These are phyloP conservation scores for Ceratobasidium sp. DNA, from an alignment of 1,284 basidiomycete species.

Conservation along the genomic window DNA sequence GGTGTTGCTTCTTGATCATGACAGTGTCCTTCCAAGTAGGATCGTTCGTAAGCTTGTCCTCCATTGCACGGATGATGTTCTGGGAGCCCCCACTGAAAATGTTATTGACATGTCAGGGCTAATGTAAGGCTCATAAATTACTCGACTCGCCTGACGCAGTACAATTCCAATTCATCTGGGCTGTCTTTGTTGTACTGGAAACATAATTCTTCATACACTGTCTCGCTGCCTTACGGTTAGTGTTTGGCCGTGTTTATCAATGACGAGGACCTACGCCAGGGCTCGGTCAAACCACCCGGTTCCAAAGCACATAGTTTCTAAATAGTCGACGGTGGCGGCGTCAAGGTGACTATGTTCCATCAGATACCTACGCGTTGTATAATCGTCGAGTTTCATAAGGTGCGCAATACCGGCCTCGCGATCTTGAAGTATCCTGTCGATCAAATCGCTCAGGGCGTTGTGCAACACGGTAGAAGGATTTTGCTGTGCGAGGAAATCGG, in stretches of 20 bases:
- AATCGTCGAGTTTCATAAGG: not conserved
- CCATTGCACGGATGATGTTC: constrained; percentile 43
- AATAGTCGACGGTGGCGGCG: not conserved
- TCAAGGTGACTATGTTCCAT: not conserved
- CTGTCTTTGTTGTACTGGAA: constrained; percentile 2
- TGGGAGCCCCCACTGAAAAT: not conserved
- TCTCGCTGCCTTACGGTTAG: not conserved
- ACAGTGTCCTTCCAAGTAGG: not conserved
- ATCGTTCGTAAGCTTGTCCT: constrained; percentile 44
- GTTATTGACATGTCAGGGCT: not conserved
- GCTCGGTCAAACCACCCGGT: constrained; percentile 23
- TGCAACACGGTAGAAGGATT: not conserved
- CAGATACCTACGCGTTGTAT: constrained; percentile 9
- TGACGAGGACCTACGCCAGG: not conserved
- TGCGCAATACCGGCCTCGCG: not conserved
- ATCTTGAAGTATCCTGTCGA: not conserved
- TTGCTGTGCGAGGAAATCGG: not conserved
- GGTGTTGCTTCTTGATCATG: not conserved
- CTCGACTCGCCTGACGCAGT: not conserved
- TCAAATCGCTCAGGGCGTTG: not conserved
- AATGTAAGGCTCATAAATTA: no score
- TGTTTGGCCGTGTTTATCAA: not conserved
- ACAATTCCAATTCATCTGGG: not conserved
- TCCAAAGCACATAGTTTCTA: constrained; percentile 1
- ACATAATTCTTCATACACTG: constrained; percentile 9